Evolutionary conservation across 805 yeast genomes (phyloP), one percentile per base, ranked within the genome.

Genomic region (Candida piceae): DNA sequence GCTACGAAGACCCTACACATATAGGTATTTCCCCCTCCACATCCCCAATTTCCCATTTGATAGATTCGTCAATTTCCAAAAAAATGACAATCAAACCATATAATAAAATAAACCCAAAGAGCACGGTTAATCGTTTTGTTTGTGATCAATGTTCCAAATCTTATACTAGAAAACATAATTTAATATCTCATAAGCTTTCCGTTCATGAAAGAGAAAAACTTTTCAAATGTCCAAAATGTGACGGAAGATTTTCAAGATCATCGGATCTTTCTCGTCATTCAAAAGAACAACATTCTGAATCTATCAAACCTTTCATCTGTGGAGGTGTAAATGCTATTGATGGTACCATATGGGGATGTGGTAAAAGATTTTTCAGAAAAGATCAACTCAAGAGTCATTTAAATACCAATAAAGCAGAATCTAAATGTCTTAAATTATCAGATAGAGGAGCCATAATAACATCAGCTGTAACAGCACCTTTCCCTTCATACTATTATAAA

Each of bases 121-220:
- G 12, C 15, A 12, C 31, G 22, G 48, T 39, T 16, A 39, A 40
- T 22, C 39, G 51, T 10, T 53, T 53, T 40, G 38, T 43, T 24
- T 53, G 58, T 40, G 55, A 49, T 34, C 37, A 40, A 27, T 53
- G 58, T 35, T 34, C 29, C 25, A 53, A 53, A 32, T 46, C 57
- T 4, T 53, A 53, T 35, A 53, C 58, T 5, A 37, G 57, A 34
- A 53, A 52, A 28, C 57, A 53, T 39, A 53, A 53, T 25, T 34
- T 53, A 21, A 44, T 53, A 10, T 50, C 55, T 3, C 58, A 53
- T 41, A 48, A 48, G 41, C 37, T 53, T 7, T 50, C 56, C 2
- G 57, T 45, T 12, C 58, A 53, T 35, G 49, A 46, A 25, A 42
- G 38, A 29, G 55, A 50, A 29, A 53, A 53, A 29, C 31, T 51